Conservation (phyloP, 2,329 filamentous ascomycete species). For the Colletotrichum brevisporum region DNA sequence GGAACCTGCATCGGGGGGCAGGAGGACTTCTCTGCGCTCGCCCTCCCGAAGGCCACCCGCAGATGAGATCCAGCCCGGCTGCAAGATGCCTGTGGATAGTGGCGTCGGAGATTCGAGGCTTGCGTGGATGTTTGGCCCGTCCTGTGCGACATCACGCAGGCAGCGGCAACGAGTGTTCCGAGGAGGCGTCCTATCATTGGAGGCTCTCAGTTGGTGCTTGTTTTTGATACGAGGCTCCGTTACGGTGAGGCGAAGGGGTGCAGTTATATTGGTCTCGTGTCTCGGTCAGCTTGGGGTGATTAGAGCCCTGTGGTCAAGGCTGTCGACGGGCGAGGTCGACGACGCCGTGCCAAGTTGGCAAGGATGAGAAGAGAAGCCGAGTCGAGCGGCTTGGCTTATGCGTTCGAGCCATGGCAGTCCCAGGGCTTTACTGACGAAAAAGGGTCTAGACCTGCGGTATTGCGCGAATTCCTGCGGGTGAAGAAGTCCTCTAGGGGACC, state of each 20-base stretch:
- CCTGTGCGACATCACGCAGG: background rate
- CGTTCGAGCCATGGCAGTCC: background rate
- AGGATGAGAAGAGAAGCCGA: background rate
- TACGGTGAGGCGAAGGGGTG: too few relatives aligned
- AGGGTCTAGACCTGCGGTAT: too few relatives aligned
- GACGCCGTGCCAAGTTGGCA: too few relatives aligned
- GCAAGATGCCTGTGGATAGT: background rate
- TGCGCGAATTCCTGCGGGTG: too few relatives aligned
- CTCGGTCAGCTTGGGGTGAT: too few relatives aligned
- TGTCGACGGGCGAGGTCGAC: too few relatives aligned
- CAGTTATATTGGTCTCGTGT: too few relatives aligned
- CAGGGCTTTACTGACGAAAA: too few relatives aligned
- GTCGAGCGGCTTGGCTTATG: constrained; percentile 1
- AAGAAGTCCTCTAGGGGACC: too few relatives aligned
- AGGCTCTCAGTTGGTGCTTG: too few relatives aligned
- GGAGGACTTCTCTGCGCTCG: background rate
- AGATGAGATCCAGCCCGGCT: background rate
- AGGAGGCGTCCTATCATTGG: too few relatives aligned
- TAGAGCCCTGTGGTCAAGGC: too few relatives aligned
- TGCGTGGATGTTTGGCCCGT: background rate
- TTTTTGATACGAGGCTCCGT: background rate
- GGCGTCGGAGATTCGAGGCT: background rate
- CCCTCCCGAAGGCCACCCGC: background rate
- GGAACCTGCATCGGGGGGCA: background rate
- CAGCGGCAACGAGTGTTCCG: background rate